These are phyloP conservation scores for Phaeolepiota aurea DNA, from an alignment of 768 basidiomycete genomes.

Conservation along the genomic window DNA sequence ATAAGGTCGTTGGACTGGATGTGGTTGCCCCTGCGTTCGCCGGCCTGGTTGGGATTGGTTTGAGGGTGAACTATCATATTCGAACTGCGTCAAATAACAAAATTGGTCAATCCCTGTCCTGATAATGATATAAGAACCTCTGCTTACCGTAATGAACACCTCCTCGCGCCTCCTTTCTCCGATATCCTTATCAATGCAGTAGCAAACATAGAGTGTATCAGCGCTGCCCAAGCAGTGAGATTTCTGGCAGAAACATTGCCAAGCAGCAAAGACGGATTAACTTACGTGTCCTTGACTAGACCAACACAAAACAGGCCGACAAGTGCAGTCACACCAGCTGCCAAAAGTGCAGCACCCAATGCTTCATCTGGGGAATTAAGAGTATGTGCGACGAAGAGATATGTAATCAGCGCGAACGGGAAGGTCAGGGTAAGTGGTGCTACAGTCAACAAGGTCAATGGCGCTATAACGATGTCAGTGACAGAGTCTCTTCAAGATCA, in stretches of 20 bases:
- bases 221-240: constrained; percentile 17
- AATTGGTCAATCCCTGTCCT: constrained; percentile 2
- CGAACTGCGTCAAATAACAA: constrained; percentile 17
- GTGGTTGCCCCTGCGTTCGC: too few relatives aligned
- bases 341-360: constrained; percentile 65
- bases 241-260: background rate
- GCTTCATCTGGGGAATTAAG: constrained; percentile 64
- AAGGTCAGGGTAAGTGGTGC: constrained; percentile 75
- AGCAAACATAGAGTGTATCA: constrained; percentile 38
- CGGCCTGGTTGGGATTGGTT: constrained; percentile 3
- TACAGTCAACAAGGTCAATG: constrained; percentile 67
- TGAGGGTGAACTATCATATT: constrained; percentile 14
- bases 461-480: constrained; percentile 24
- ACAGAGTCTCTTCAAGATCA: background rate
- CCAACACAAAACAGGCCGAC: constrained; percentile 81
- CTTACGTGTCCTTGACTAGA: constrained; percentile 61
- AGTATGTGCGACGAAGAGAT: constrained; percentile 85
- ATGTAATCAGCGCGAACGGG: constrained; percentile 75
- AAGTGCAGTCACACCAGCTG: constrained; percentile 71
- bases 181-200: constrained; percentile 39
- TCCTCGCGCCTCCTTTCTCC: constrained; percentile 32
- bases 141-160: constrained; percentile 29
- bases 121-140: constrained; percentile 2
- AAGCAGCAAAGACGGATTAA: constrained; percentile 5
- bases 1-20: constrained; percentile 1